phyloP scores from a whole-genome alignment of 1,284 basidiomycete genomes.

The Mycosarcoma maydis region DNA sequence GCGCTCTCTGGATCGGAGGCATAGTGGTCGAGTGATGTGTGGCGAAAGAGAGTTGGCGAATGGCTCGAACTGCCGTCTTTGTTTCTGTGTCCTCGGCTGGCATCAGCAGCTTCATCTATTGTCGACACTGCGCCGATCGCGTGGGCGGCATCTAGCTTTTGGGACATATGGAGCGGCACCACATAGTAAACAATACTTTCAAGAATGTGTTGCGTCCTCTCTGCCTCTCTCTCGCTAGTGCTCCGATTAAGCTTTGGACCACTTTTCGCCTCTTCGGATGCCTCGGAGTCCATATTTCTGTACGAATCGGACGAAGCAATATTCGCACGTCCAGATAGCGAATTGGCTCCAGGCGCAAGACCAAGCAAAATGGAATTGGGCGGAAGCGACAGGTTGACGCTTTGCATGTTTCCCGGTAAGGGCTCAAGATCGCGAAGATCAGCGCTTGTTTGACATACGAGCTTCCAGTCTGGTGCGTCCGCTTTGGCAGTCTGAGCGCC shows the following conservation, averaged over 20 bases:
- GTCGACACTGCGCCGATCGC: not conserved
- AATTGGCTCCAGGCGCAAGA: slow-evolving; percentile 34
- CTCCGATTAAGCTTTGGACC: slow-evolving; percentile 14
- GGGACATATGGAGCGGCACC: slow-evolving; percentile 13
- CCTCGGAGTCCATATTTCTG: not conserved
- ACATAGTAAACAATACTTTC: slow-evolving; percentile 35
- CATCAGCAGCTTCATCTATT: not conserved
- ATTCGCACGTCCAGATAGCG: slow-evolving; percentile 25
- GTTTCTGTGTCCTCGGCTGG: not conserved
- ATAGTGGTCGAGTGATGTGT: slow-evolving; percentile 26
- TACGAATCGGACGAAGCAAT: slow-evolving; percentile 3
- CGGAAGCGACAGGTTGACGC: slow-evolving; percentile 10
- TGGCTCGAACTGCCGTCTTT: not conserved
- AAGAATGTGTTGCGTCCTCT: slow-evolving; percentile 26
- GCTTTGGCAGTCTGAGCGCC: not conserved
- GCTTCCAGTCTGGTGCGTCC: slow-evolving; percentile 19
- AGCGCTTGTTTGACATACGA: slow-evolving; percentile 18
- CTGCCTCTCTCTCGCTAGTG: slow-evolving; percentile 27
- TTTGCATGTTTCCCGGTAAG: slow-evolving; percentile 21
- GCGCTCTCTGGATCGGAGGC: slow-evolving; percentile 41
- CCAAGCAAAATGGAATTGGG: slow-evolving; percentile 42
- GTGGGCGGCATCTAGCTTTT: not conserved
- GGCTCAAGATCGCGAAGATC: slow-evolving; percentile 39
- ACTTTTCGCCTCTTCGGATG: not conserved
- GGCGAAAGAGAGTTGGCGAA: slow-evolving; percentile 13